Base-by-base conservation (phyloP, 257 asterid genomes). In the Scutellaria minor region DNA sequence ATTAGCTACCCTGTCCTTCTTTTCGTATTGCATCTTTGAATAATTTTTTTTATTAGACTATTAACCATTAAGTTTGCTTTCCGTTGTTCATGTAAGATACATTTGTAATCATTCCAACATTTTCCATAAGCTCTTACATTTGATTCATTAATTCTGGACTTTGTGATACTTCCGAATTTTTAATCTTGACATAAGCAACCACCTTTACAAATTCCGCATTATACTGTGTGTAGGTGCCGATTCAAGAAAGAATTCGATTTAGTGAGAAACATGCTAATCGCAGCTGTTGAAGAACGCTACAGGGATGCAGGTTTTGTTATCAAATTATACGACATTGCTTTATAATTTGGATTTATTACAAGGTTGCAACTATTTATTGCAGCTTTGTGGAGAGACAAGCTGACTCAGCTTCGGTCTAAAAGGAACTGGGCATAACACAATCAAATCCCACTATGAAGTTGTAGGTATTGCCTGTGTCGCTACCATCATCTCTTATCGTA, bases 331-430 rank as follows among this genome's bases (percentile, higher is more conserved):
- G 31, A 18, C 48, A 50, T 51, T 42, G 40, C 11, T 47, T 35
- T 50, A 15, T 24, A 51, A 10, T 54, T 6, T 13, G 9, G 40
- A 8, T 31, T 31, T 31, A 31, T 31, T 31, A 31, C 37, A 31
- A 31, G 4, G 5, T 31, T 31, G 37, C 5, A 31, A 31, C 37
- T 31, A 15, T 66, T 46, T 71, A 20, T 15, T 82, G 72, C 89
- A 94, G 98, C 98, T 72, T 79, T 70, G 53, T 94, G 92, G 96
- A 85, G 98, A 84, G 98, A 92, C 85, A 85, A 81, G 81, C 92
- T 92, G 53, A 90, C 89, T 72, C 92, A 90, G 72, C 88, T 90
- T 41, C 92, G 98, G 27, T 82, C 98, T 1, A 90, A 88, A 80
- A 87, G 87, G 76, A 92, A 92, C 80, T 90, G 96, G 98, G 76